A percentile compares a stretch with the other conserved stretches of the same genome.
phyloP scores from a whole-genome alignment of 441 rosid species.

The Syzygium malaccense region DNA sequence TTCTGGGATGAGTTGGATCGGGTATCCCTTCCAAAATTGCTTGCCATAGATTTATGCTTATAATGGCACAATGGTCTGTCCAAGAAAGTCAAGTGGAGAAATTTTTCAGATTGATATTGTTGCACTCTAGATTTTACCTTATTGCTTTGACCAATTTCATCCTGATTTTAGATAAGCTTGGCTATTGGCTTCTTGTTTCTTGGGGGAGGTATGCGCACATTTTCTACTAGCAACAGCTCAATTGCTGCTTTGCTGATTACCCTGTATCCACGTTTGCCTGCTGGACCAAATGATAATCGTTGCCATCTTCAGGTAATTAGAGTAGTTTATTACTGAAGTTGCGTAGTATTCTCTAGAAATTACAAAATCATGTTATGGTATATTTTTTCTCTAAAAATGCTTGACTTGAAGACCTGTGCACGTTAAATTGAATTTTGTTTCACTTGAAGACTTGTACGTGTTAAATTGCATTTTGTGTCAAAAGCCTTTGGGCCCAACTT shows the following conservation, averaged over 20 bases:
- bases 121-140: background rate
- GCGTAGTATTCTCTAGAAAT: background rate
- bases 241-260: constrained; percentile 87
- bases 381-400: background rate
- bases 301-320: constrained; percentile 95
- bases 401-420: background rate
- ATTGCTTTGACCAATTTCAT: constrained; percentile 6
- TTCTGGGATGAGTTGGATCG: background rate
- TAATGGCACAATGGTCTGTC: background rate
- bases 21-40: background rate
- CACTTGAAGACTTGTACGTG: background rate
- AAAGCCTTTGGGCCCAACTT: background rate
- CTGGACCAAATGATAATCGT: constrained; percentile 98
- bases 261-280: constrained; percentile 90
- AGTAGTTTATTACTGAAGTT: background rate
- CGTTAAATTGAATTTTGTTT: background rate
- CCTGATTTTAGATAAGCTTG: constrained; percentile 68
- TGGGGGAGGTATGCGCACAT: constrained; percentile 92
- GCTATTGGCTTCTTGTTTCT: constrained; percentile 96
- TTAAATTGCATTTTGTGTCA: background rate
- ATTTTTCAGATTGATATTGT: background rate
- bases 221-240: constrained; percentile 82
- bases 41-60: background rate
- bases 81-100: background rate
- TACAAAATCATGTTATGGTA: background rate